Percentiles rank a stretch among this genome's conserved stretches.
Conservation (phyloP, 2,329 filamentous ascomycete species). For the Xylariales sp. region DNA sequence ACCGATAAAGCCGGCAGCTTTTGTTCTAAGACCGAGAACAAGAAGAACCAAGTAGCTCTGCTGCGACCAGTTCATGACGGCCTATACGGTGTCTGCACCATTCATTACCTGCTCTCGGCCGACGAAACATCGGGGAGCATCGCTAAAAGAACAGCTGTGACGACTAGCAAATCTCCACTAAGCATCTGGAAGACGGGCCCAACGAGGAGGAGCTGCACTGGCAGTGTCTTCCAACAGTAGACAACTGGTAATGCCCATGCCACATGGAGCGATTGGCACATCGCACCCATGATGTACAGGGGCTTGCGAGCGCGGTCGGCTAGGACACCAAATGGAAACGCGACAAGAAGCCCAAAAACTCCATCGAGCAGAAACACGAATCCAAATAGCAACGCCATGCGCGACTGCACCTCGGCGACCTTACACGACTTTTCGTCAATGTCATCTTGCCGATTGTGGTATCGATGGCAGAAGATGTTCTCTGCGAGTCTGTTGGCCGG, state of each 20-base stretch:
- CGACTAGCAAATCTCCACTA: slow-evolving; percentile 9
- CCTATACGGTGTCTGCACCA: background rate
- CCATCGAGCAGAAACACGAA: slow-evolving; percentile 8
- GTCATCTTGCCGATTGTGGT: background rate
- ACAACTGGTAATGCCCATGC: slow-evolving; percentile 9
- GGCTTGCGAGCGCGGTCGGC: slow-evolving; percentile 15
- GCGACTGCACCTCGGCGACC: background rate
- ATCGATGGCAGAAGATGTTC: slow-evolving; percentile 10
- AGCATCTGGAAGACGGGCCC: slow-evolving; percentile 8
- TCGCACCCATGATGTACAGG: slow-evolving; percentile 10
- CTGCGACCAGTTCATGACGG: too few relatives aligned
- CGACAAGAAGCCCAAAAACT: slow-evolving; percentile 12
- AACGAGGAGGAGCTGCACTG: slow-evolving; percentile 8
- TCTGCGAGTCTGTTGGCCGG: slow-evolving; percentile 9
- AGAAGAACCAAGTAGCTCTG: slow-evolving; percentile 15
- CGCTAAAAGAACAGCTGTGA: slow-evolving; percentile 9
- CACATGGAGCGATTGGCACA: slow-evolving; percentile 5
- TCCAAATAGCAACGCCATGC: slow-evolving; percentile 13
- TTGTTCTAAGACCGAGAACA: slow-evolving; percentile 13
- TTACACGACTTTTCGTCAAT: slow-evolving; percentile 13
- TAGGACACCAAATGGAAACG: slow-evolving; percentile 14
- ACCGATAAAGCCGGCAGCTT: slow-evolving; percentile 12
- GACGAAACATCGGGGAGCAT: slow-evolving; percentile 9
- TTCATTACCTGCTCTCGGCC: slow-evolving; percentile 10
- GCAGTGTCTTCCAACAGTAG: slow-evolving; percentile 5